These are phyloP conservation scores for Solanum phureja DNA, from an alignment of 257 asterid species.

Conservation along the genomic window DNA sequence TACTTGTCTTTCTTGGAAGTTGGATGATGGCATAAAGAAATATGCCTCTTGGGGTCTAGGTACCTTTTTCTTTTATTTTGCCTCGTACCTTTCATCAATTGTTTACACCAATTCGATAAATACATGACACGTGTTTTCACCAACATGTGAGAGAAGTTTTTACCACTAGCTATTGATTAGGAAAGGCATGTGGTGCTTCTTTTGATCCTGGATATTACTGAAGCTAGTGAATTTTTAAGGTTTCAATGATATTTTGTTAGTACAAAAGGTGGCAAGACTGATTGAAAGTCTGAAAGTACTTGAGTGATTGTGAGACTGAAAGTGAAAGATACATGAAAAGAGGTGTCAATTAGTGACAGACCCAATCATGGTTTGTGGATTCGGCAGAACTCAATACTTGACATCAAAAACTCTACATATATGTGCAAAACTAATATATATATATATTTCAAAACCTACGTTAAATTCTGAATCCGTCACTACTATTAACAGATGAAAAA, in stretches of 20 bases:
- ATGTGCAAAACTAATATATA: too few species aligned
- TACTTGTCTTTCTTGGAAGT: constrained; percentile 7
- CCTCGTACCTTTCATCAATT: neutral
- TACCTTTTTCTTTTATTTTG: neutral
- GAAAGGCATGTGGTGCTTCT: neutral
- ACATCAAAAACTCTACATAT: too few species aligned
- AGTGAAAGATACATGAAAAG: neutral
- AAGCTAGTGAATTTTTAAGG: neutral
- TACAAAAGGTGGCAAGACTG: neutral
- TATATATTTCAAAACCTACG: too few species aligned
- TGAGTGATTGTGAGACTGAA: neutral
- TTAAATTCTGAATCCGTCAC: neutral
- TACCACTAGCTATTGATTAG: neutral
- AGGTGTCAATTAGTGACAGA: neutral
- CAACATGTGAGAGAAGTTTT: neutral
- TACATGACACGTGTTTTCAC: neutral
- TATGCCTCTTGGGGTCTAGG: constrained; percentile 3
- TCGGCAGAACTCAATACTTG: neutral
- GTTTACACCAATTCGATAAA: neutral
- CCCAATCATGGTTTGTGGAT: neutral
- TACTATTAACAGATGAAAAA: neutral
- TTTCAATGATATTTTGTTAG: neutral
- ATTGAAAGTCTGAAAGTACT: neutral
- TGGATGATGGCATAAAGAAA: neutral
- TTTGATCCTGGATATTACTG: neutral